Evolutionary conservation across 495 filamentous ascomycete species (phyloP), one percentile per base, ranked within the genome.

Genomic region (Terfezia claveryi): DNA sequence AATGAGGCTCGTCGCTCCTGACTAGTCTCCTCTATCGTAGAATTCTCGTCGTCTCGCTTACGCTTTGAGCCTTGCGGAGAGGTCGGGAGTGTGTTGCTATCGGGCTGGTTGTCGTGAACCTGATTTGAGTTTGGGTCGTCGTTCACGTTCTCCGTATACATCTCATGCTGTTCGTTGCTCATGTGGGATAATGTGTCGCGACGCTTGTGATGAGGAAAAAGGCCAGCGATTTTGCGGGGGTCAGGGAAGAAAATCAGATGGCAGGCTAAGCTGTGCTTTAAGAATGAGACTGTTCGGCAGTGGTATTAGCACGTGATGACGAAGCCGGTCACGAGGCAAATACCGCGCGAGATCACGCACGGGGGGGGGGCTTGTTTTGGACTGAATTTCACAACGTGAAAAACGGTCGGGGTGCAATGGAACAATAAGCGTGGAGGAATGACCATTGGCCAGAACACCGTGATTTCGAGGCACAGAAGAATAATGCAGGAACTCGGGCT

Each of bases 91-190:
- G 14, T 20, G 41, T 14, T 20, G 41, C 3, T 46, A 20, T 46
- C 41, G 41, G 17, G 1, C 17, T 46, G 41, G 41, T 46, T 46
- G 14, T 46, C 41, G 14, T 14, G 41, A 20, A 46, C 41, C 14
- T 46, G 41, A 14, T 14, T 46, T 4, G 41, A 14, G 41, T 14
- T 56, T 41, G 56, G 62, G 50, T 51, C 62, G 55, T 66, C 64
- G 59, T 54, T 60, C 54, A 59, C 58, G 49, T 60, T 55, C 53
- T 65, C 63, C 53, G 64, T 57, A 56, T 65, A 65, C 44, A 57
- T 56, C 53, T 61, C 59, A 56, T 65, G 62, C 50, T 65, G 62
- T 51, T 64, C 62, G 61, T 63, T 61, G 59, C 62, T 59, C 62
- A 64, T 64, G 58, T 58, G 59, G 57, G 56, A 57, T 59, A 64